Percentiles rank a stretch among this genome's conserved stretches.
These are phyloP conservation scores for Scheffersomyces titani DNA, from an alignment of 1,139 yeast genomes.

Conservation along the genomic window DNA sequence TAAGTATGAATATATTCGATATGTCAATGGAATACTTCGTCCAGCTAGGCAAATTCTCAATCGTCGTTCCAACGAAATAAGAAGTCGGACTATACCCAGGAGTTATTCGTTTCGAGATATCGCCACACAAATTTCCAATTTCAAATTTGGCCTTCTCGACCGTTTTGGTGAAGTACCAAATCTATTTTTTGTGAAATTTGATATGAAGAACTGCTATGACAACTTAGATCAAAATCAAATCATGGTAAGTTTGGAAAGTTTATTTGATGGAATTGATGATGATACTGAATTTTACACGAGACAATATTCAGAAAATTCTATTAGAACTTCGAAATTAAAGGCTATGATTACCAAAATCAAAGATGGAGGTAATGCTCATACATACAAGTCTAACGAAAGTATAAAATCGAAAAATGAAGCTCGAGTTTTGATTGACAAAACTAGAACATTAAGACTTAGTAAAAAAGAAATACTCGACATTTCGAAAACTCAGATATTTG, in stretches of 20 bases:
- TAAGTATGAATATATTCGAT: conserved; percentile 23
- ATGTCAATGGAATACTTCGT: conserved; percentile 24
- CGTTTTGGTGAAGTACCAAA: conserved; percentile 28
- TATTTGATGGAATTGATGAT: conserved; percentile 22
- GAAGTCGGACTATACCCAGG: conserved; percentile 13
- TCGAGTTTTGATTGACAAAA: conserved; percentile 22
- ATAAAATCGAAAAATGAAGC: conserved; percentile 1
- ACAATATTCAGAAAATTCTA: conserved; percentile 13
- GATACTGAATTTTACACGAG: conserved; percentile 26
- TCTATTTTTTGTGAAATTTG: conserved; percentile 67
- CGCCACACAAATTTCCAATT: conserved; percentile 25
- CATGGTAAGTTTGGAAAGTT: conserved; percentile 26
- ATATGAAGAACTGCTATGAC: conserved; percentile 79
- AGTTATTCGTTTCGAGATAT: conserved; percentile 32
- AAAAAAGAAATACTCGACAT: conserved; percentile 25
- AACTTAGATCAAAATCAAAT: conserved; percentile 59
- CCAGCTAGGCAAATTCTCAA: conserved; percentile 33
- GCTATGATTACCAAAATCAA: not conserved
- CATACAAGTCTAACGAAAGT: not conserved
- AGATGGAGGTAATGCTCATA: not conserved
- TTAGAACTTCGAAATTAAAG: not conserved
- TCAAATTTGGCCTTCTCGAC: conserved; percentile 12
- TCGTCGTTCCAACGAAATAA: conserved; percentile 3
- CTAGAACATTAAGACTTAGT: conserved; percentile 25
- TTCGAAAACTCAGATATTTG: conserved; percentile 26